Conservation (phyloP, 495 filamentous ascomycete species). For the Jackrogersella multiformis region DNA sequence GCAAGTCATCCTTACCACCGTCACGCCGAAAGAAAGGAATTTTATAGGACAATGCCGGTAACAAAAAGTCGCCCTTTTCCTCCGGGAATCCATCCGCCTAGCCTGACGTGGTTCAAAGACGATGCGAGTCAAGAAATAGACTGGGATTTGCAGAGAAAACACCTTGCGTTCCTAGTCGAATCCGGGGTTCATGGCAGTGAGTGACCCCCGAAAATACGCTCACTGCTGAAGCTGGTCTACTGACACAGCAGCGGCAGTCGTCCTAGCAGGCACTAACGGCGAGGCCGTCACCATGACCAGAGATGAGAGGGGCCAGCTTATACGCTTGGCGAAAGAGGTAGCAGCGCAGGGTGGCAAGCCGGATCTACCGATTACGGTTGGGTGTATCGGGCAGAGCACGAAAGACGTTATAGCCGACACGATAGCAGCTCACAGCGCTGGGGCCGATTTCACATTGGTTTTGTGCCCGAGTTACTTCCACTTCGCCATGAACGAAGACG, state of each 20-base stretch:
- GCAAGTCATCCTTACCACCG: background rate
- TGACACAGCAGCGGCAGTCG: background rate
- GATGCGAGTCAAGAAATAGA: slow-evolving; percentile 3
- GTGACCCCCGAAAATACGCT: background rate
- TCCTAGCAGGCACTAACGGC: slow-evolving; percentile 1
- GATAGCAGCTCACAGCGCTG: background rate
- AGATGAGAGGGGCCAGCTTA: background rate
- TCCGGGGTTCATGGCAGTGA: background rate
- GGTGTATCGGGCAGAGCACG: slow-evolving; percentile 1
- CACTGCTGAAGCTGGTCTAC: background rate
- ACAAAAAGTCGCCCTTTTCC: background rate
- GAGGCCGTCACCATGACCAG: slow-evolving; percentile 1
- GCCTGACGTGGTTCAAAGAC: slow-evolving; percentile 1
- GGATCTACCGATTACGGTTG: background rate
- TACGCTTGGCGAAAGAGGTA: slow-evolving; percentile 4
- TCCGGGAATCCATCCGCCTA: background rate
- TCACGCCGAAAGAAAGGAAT: background rate
- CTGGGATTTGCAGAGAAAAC: slow-evolving; percentile 6
- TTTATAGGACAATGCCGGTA: background rate
- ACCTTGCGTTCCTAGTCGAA: background rate
- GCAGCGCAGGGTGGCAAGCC: background rate
- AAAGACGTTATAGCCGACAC: slow-evolving; percentile 1
- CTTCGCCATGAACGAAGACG: slow-evolving; percentile 1
- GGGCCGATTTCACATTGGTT: slow-evolving; percentile 4
- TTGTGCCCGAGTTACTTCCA: slow-evolving; percentile 2